Base-by-base conservation (phyloP, 2,329 filamentous ascomycete species). In the Chalaropsis ovoidea region DNA sequence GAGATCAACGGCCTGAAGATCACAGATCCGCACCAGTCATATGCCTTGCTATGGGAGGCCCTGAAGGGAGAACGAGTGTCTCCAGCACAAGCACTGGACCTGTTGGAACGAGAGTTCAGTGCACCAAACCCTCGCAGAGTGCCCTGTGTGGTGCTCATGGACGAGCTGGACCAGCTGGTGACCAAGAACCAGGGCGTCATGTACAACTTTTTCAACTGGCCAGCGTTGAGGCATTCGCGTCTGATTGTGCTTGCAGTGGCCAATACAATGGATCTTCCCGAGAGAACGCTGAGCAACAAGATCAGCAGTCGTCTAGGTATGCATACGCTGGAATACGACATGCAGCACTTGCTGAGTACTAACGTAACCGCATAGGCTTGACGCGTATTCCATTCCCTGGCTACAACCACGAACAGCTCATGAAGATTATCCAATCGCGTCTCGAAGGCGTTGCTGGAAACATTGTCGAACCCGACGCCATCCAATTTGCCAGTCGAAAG, bases 181-280 rank as follows among this genome's bases (percentile, higher is more conserved):
- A 99, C 94, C 13, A 94, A 93, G 73, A 97, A 96, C 72, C 95
- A 99, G 75, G 93, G 90, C n/a, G 94, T 99, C 76, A 99, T 99
- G 94, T 99, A 99, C 78, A 99, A 99, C 75, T 99, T 99, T 76
- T 99, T 99, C 82, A 99, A 99, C 73, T 99, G 94, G 94, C 94
- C 94, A 3, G 89, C 90, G 11, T 80, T 97, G 64, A 84, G 89
- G 62, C 92, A 99, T 75, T 96, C 90, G 64, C 85, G 92, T 61
- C 81, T 99, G 56, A 96, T 99, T 74, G 95, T 99, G 6, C 84
- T 99, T 6, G 95, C 95, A 11, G 94, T 99, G 19, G 95, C 94
- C 63, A 99, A 99, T 75, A 99, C 94, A 27, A 99, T 99, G 94
- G 94, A 99, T 76, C 77, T 99, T 67, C 94, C 94, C 0, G 94